Percentiles rank a stretch among this genome's conserved stretches.
phyloP scores from a whole-genome alignment of 1,139 yeast genomes.

The Kurtzmaniella quercitrusa region DNA sequence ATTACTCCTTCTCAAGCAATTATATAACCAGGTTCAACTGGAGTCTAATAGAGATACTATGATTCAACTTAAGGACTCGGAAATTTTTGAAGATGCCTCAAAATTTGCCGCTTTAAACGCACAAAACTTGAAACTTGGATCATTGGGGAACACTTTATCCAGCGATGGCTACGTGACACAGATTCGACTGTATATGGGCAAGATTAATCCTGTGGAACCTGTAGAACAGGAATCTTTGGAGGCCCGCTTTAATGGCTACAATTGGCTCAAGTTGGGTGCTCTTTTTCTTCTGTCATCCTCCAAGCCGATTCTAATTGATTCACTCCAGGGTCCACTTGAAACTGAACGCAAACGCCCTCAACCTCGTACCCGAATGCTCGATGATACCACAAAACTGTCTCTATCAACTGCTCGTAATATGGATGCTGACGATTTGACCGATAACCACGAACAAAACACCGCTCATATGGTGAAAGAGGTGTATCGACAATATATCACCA shows the following conservation, averaged over 20 bases:
- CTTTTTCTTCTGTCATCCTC: slow-evolving; percentile 45
- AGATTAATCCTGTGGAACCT: slow-evolving; percentile 10
- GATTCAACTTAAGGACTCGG: slow-evolving; percentile 33
- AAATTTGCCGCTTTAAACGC: slow-evolving; percentile 49
- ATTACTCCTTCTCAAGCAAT: slow-evolving; percentile 24
- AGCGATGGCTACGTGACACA: slow-evolving; percentile 43
- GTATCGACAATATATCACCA: slow-evolving; percentile 32
- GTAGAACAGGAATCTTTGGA: slow-evolving; percentile 7
- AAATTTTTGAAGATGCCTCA: slow-evolving; percentile 37
- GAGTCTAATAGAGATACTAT: slow-evolving; percentile 24
- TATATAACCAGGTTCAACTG: slow-evolving; percentile 27
- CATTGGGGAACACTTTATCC: slow-evolving; percentile 45
- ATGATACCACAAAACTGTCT: slow-evolving; percentile 37
- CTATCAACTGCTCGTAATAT: slow-evolving; percentile 52
- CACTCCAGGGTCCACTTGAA: slow-evolving; percentile 71
- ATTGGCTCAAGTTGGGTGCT: slow-evolving; percentile 62
- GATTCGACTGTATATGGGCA: slow-evolving; percentile 34
- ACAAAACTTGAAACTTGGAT: slow-evolving; percentile 53
- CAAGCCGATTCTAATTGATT: slow-evolving; percentile 52
- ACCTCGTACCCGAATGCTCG: slow-evolving; percentile 30
- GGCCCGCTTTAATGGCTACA: slow-evolving; percentile 31
- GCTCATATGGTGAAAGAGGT: slow-evolving; percentile 54
- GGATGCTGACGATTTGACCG: slow-evolving; percentile 46
- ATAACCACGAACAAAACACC: slow-evolving; percentile 51
- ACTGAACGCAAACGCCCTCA: slow-evolving; percentile 49